These are phyloP conservation scores for Suhomyces taliae DNA, from an alignment of 1,139 yeast species.

Conservation along the genomic window DNA sequence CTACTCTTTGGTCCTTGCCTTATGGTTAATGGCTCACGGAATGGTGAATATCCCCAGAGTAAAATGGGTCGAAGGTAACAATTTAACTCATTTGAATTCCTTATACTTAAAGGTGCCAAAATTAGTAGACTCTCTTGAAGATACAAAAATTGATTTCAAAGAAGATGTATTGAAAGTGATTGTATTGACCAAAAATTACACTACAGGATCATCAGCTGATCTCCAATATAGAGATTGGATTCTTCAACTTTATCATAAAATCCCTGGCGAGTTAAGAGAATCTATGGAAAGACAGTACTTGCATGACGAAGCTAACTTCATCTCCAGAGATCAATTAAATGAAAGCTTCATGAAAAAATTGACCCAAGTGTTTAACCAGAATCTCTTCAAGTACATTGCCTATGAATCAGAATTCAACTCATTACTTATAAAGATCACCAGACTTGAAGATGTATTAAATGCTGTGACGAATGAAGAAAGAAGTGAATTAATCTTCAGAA, in stretches of 20 bases:
- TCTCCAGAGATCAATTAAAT: conserved; percentile 40
- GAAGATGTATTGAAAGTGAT: conserved; percentile 67
- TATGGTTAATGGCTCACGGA: conserved; percentile 88
- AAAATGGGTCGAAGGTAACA: conserved; percentile 50
- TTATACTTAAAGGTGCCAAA: conserved; percentile 57
- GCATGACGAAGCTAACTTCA: conserved; percentile 19
- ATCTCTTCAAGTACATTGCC: conserved; percentile 41
- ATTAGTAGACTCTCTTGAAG: conserved; percentile 63
- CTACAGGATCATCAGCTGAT: conserved; percentile 33
- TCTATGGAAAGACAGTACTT: conserved; percentile 36
- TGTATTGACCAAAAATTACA: conserved; percentile 40
- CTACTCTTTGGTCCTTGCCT: conserved; percentile 71
- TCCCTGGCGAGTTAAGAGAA: conserved; percentile 39
- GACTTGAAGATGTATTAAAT: conserved; percentile 43
- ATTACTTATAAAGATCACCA: conserved; percentile 32
- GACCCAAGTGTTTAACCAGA: conserved; percentile 38
- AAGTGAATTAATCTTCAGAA: conserved; percentile 32
- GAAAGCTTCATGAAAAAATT: conserved; percentile 34
- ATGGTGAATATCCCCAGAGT: conserved; percentile 65
- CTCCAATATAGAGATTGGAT: conserved; percentile 46
- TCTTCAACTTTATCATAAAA: conserved; percentile 27
- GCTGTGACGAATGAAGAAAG: conserved; percentile 31
- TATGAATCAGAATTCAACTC: conserved; percentile 42
- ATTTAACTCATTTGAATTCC: conserved; percentile 38
- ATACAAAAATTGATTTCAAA: conserved; percentile 59